Evolutionary conservation across 169 alveolate species (phyloP).

Genomic region (Cryptosporidium baileyi): DNA sequence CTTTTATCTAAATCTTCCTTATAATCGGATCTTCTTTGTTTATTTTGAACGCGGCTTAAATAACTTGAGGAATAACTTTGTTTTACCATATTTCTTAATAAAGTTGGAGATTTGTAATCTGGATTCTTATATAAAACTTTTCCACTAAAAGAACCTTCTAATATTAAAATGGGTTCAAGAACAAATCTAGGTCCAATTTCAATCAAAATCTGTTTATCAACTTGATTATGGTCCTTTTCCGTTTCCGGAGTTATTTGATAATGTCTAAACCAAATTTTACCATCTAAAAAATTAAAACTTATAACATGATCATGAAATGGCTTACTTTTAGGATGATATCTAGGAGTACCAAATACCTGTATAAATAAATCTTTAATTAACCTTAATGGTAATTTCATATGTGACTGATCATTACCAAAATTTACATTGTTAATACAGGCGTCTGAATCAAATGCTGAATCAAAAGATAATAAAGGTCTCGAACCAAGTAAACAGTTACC

Average conservation of each 20-base stretch:
- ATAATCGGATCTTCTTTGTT: slow-evolving; percentile 20
- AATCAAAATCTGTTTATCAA: slow-evolving; percentile 82
- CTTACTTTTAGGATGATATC: slow-evolving; percentile 94
- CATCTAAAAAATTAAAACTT: slow-evolving; percentile 86
- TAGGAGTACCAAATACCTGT: slow-evolving; percentile 92
- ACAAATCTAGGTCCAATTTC: slow-evolving; percentile 94
- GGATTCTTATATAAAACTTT: slow-evolving; percentile 81
- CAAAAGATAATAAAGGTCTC: slow-evolving; percentile 94
- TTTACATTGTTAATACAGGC: slow-evolving; percentile 3
- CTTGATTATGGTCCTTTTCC: slow-evolving; percentile 77
- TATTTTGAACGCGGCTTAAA: slow-evolving; percentile 9
- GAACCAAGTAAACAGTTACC: slow-evolving; percentile 94
- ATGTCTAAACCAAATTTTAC: slow-evolving; percentile 90
- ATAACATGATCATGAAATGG: slow-evolving; percentile 95
- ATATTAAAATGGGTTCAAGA: slow-evolving; percentile 87
- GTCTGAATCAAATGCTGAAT: slow-evolving; percentile 78
- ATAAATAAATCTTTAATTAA: slow-evolving; percentile 37
- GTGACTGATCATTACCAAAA: slow-evolving; percentile 12
- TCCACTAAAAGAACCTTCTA: slow-evolving; percentile 87
- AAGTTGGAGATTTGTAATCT: slow-evolving; percentile 79
- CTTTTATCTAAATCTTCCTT: slow-evolving; percentile 29
- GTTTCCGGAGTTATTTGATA: slow-evolving; percentile 86
- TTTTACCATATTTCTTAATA: slow-evolving; percentile 71
- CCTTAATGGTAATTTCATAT: slow-evolving; percentile 42
- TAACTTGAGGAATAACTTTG: slow-evolving; percentile 22